Evolutionary conservation across 208 protist species (phyloP).

Genomic region (Histomonas meleagridis): DNA sequence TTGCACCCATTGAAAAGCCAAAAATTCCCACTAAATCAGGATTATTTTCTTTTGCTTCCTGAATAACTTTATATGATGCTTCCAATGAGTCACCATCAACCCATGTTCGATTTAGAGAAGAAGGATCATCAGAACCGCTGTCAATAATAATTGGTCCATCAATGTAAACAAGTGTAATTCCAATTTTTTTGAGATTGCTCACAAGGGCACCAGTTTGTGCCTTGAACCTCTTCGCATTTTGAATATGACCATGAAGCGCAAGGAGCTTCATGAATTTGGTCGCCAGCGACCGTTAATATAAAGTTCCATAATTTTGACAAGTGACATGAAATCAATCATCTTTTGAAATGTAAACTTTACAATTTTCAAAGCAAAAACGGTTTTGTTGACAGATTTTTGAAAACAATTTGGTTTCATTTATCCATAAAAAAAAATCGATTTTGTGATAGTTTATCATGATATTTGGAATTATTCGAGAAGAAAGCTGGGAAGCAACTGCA

Average conservation of each 20-base stretch:
- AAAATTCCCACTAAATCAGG: not conserved
- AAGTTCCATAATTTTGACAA: no score
- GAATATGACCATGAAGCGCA: not conserved
- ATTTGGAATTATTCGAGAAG: not conserved
- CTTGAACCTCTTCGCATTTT: not conserved
- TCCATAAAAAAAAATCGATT: no score
- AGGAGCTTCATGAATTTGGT: constrained; percentile 18
- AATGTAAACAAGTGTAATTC: constrained; percentile 9
- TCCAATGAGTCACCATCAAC: not conserved
- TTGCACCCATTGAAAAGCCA: constrained; percentile 10
- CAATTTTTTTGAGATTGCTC: not conserved
- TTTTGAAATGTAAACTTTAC: no score
- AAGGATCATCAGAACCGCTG: not conserved
- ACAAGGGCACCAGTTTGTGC: not conserved
- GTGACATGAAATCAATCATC: no score
- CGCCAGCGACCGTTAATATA: no score
- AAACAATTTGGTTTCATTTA: no score
- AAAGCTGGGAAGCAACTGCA: not conserved
- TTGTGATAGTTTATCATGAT: no score
- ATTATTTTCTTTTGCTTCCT: not conserved
- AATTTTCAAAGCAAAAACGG: no score
- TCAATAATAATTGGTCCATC: not conserved
- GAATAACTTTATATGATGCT: not conserved
- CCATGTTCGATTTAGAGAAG: no score
- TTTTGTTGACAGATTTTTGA: no score